These are phyloP conservation scores for Aspergillus fijiensis DNA, from an alignment of 2,329 filamentous ascomycete species.

Conservation along the genomic window DNA sequence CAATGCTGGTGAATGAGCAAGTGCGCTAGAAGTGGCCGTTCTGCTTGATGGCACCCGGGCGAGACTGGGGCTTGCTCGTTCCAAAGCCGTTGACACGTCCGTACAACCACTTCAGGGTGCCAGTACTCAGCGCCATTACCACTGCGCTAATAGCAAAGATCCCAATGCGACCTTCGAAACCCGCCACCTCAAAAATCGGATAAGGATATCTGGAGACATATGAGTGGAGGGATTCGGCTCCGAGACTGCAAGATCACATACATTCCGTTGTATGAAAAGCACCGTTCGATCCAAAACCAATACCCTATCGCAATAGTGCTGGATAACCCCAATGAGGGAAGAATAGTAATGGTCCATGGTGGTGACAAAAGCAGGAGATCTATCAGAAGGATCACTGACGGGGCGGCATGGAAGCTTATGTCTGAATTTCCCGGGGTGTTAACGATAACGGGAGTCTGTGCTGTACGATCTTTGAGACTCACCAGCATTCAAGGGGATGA, in stretches of 20 bases:
- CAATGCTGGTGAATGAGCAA: neutral
- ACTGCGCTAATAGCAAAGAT: constrained; percentile 70
- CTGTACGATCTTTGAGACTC: constrained; percentile 10
- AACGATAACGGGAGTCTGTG: constrained; percentile 24
- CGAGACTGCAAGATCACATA: constrained; percentile 38
- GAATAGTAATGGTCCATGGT: constrained; percentile 57
- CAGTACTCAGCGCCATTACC: constrained; percentile 70
- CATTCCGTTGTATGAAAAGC: constrained; percentile 59
- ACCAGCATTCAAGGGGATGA: constrained; percentile 41
- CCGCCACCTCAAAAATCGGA: constrained; percentile 72
- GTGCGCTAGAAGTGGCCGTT: constrained; percentile 22
- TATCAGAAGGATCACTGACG: constrained; percentile 53
- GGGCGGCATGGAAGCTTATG: constrained; percentile 52
- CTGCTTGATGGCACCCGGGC: constrained; percentile 30
- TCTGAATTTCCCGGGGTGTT: constrained; percentile 29
- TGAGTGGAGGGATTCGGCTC: constrained; percentile 3
- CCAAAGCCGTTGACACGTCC: constrained; percentile 48
- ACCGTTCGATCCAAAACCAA: constrained; percentile 65
- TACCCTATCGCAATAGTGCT: constrained; percentile 57
- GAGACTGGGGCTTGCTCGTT: constrained; percentile 22
- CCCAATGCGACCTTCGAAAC: constrained; percentile 62
- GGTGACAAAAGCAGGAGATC: constrained; percentile 61
- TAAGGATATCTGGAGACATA: constrained; percentile 70
- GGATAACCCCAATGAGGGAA: constrained; percentile 53
- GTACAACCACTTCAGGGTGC: constrained; percentile 69